Base-by-base conservation (phyloP, 805 yeast genomes). In the Myxozyma nipponensis region DNA sequence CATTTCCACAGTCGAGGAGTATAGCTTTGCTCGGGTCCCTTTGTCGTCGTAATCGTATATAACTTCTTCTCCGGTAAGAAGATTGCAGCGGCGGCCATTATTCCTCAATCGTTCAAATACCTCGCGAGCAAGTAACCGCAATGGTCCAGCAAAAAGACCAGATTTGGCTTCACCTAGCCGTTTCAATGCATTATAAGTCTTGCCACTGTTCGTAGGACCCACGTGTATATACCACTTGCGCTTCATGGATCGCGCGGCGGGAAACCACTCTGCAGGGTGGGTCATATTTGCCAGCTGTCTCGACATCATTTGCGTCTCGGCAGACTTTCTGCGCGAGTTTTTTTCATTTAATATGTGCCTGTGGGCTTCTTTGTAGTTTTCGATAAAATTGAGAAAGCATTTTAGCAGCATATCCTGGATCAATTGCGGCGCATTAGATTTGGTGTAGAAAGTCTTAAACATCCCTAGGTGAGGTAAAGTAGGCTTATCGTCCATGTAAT, bases 191-290 rank as follows among this genome's bases (percentile, higher is more conserved):
- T 78, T 77, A 63, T 86, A 86, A 0, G 98, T 93, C 63, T 93
- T 93, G 10, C 99, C 99, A 58, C 93, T 83, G 66, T 93, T 93
- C 0, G 99, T 93, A 1, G 99, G 98, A 0, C 99, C 99, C 9
- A 93, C 86, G 65, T 93, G 99, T 81, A 93, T 78, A n/a, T 84
- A 76, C 43, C 93, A 75, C 44, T 84, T 82, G 36, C 99, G 73
- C 56, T 80, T 82, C 71, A 88, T 72, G 56, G 81, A 78, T 36
- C 98, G 73, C 0, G 98, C 95, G 40, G 75, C 80, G 0, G 98
- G 96, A 62, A 75, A 93, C 89, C 95, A 85, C 56, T 81, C 81
- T 7, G 77, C 77, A 0, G 93, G 93, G 55, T 80, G 74, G 17
- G 74, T 65, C 22, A 81, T 68, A 58, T 79, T 81, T 15, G 45